A percentile compares a stretch with the other conserved stretches of the same genome.
Conservation (phyloP, 768 basidiomycete genomes). For the Kwoniella pini region DNA sequence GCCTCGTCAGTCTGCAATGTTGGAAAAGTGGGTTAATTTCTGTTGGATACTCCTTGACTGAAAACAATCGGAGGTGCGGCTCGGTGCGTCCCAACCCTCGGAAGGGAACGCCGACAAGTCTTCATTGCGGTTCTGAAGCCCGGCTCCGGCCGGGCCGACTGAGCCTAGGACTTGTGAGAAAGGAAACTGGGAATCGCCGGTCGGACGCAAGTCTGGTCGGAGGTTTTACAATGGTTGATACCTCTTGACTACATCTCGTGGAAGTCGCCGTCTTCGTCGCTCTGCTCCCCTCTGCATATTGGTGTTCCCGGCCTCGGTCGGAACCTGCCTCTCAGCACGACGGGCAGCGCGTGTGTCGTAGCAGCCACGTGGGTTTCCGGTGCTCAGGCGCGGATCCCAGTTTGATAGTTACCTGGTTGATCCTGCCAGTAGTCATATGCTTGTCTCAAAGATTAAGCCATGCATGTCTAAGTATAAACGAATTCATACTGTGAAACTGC, state of each 20-base stretch:
- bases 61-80: constrained; percentile 55
- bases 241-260: constrained; percentile 23
- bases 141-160: constrained; percentile 52
- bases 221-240: constrained; percentile 59
- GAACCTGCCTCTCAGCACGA: constrained; percentile 25
- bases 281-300: too few relatives aligned
- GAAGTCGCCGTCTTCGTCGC: neutral
- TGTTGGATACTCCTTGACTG: constrained; percentile 55
- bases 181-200: constrained; percentile 57
- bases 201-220: constrained; percentile 22
- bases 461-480: constrained; percentile 78
- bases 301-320: constrained; percentile 12
- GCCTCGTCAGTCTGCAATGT: constrained; percentile 22
- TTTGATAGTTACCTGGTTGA: constrained; percentile 76
- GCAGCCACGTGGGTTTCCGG: neutral
- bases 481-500: constrained; percentile 74
- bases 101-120: constrained; percentile 47
- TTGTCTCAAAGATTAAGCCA: constrained; percentile 82
- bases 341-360: constrained; percentile 16
- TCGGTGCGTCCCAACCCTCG: constrained; percentile 25
- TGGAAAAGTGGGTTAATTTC: constrained; percentile 56
- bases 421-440: constrained; percentile 82
- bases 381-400: neutral
- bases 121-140: constrained; percentile 52
- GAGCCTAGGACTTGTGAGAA: constrained; percentile 59